Conservation (phyloP, 768 basidiomycete genomes). For the Suillus occidentalis region DNA sequence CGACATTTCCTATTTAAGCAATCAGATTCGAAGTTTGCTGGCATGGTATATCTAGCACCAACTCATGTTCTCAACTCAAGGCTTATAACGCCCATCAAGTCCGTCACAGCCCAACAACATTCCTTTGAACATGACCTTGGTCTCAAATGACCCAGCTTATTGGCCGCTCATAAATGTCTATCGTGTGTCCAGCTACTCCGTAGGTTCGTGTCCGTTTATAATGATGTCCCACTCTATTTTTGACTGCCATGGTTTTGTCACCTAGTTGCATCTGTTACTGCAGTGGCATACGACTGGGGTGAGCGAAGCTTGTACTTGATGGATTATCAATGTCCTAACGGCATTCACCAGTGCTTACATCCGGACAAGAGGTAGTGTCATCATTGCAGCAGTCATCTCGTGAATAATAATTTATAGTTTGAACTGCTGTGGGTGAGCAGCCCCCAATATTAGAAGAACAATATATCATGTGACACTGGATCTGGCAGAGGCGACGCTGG, state of each 20-base stretch:
- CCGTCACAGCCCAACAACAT: neutral
- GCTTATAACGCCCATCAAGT: too few species aligned
- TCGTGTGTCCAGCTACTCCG: neutral
- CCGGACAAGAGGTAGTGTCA: constrained; percentile 1
- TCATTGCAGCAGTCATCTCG: neutral
- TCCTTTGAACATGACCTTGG: neutral
- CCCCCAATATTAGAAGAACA: neutral
- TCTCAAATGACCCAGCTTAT: neutral
- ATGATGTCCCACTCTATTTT: neutral
- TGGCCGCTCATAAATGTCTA: neutral
- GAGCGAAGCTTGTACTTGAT: neutral
- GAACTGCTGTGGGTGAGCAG: neutral
- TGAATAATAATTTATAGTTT: neutral
- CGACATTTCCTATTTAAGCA: neutral
- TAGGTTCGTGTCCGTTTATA: neutral
- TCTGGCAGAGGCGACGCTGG: neutral
- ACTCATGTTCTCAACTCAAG: neutral
- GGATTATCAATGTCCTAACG: neutral
- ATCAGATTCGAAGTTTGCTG: neutral
- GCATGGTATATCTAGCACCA: constrained; percentile 1
- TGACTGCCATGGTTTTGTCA: neutral
- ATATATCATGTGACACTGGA: too few species aligned
- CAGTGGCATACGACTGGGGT: neutral
- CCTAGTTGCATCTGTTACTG: neutral
- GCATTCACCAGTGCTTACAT: neutral